A percentile compares a stretch with the other conserved stretches of the same genome.
These are phyloP conservation scores for Fraxinus floribunda DNA, from an alignment of 305 asterid genomes.

Conservation along the genomic window DNA sequence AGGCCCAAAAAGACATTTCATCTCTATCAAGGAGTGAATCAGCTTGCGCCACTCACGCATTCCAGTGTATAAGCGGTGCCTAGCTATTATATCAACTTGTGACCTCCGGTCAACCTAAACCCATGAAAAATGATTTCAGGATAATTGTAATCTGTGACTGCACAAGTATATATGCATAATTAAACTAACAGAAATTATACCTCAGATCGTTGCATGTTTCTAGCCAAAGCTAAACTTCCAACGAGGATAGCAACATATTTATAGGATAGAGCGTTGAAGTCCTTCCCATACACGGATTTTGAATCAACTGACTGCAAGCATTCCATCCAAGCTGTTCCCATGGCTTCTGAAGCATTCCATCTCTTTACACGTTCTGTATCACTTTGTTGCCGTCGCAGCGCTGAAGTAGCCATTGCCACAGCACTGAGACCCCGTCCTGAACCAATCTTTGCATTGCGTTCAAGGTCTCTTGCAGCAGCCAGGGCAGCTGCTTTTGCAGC, in stretches of 20 bases:
- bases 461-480: conserved; percentile 99
- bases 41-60: conserved; percentile 98
- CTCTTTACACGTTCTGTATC: conserved; percentile 89
- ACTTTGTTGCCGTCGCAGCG: conserved; percentile 79
- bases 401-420: conserved; percentile 99
- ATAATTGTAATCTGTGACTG: conserved; percentile 12
- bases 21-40: conserved; percentile 83
- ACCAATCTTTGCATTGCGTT: conserved; percentile 97
- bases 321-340: conserved; percentile 99
- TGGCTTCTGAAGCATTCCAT: conserved; percentile 98
- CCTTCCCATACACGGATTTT: conserved; percentile 91
- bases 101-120: conserved; percentile 93
- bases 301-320: conserved; percentile 92
- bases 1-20: conserved; percentile 90
- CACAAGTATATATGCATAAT: conserved; percentile 18
- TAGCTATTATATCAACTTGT: conserved; percentile 75
- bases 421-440: conserved; percentile 99
- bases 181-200: conserved; percentile 43
- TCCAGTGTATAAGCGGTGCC: conserved; percentile 75
- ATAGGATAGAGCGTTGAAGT: conserved; percentile 87
- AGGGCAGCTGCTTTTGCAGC: conserved; percentile 99
- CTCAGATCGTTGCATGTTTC: conserved; percentile 99
- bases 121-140: conserved; percentile 27
- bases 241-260: conserved; percentile 94
- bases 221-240: conserved; percentile 96